Percentiles rank a stretch among this genome's conserved stretches.
Evolutionary conservation across 177 flowering plant species (phyloP).

Genomic region (Vitis hybrid): DNA sequence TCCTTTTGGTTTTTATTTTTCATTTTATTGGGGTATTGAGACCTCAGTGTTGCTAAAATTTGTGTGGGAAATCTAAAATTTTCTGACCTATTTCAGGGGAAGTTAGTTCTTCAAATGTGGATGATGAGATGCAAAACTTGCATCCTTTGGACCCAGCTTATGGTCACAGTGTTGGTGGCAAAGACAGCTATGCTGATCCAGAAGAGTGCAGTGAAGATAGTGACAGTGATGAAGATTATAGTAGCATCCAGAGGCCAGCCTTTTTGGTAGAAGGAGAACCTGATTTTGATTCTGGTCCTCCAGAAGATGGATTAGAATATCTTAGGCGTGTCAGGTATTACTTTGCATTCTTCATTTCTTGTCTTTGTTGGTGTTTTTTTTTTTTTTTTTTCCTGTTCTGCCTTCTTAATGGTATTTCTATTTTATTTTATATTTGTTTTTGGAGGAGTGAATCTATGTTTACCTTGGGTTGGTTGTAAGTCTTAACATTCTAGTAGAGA

Average conservation of each 20-base stretch:
- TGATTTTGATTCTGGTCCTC: conserved; percentile 91
- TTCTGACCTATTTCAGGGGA: conserved; percentile 37
- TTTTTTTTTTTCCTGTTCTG: neutral
- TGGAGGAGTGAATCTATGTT: no score
- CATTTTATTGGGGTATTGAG: neutral
- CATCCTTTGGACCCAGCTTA: conserved; percentile 23
- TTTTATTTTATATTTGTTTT: no score
- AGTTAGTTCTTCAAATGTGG: conserved; percentile 18
- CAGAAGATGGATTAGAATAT: conserved; percentile 92
- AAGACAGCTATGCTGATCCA: conserved; percentile 14
- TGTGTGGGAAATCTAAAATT: conserved; percentile 1
- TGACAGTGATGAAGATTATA: conserved; percentile 69
- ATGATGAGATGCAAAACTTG: conserved; percentile 15
- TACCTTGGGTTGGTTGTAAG: no score
- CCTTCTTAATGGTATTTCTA: neutral
- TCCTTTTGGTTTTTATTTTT: neutral
- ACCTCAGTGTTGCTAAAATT: neutral
- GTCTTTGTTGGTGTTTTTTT: neutral
- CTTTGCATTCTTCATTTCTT: neutral
- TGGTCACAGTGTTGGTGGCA: conserved; percentile 16
- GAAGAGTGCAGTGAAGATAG: conserved; percentile 46
- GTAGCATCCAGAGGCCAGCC: conserved; percentile 78
- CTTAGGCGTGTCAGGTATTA: conserved; percentile 94
- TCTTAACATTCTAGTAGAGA: no score
- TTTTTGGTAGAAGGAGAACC: conserved; percentile 91